Percentiles rank a stretch among this genome's conserved stretches.
Evolutionary conservation across 2,329 filamentous ascomycete genomes (phyloP).

Genomic region (Colletotrichum abscissum): DNA sequence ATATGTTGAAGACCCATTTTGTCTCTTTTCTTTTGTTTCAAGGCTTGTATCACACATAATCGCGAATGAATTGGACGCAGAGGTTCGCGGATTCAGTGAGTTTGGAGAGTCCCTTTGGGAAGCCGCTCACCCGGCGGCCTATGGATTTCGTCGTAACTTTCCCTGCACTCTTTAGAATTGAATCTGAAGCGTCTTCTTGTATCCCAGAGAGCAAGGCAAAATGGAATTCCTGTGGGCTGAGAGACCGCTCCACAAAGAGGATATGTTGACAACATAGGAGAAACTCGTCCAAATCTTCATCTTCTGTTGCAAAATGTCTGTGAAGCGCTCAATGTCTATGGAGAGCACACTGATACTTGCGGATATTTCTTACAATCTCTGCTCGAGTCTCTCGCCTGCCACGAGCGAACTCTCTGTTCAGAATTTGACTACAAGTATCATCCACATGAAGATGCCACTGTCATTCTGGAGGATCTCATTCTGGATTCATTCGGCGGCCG

Average conservation of each 20-base stretch:
- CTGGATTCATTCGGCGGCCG: neutral
- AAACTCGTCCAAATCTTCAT: constrained; percentile 47
- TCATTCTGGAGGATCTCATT: neutral
- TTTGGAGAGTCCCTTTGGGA: constrained; percentile 59
- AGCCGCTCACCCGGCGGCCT: constrained; percentile 47
- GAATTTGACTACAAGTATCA: constrained; percentile 52
- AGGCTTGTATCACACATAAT: constrained; percentile 59
- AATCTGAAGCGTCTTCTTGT: neutral
- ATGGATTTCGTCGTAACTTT: constrained; percentile 41
- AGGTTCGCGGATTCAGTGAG: constrained; percentile 40
- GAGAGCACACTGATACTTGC: constrained; percentile 53
- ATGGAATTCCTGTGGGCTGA: constrained; percentile 51
- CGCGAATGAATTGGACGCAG: constrained; percentile 62
- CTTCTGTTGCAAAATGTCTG: constrained; percentile 43
- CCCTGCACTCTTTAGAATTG: constrained; percentile 40
- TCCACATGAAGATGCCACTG: constrained; percentile 56
- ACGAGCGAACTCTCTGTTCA: constrained; percentile 47
- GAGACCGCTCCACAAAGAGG: constrained; percentile 50
- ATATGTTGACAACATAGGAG: constrained; percentile 55
- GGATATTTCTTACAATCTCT: constrained; percentile 48
- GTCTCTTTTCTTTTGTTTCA: constrained; percentile 46
- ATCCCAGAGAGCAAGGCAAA: constrained; percentile 34
- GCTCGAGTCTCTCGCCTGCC: constrained; percentile 41
- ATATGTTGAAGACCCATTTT: constrained; percentile 41
- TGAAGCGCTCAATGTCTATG: constrained; percentile 48